phyloP scores from a whole-genome alignment of 352 stramenopile genomes.

The Pythium sp. region DNA sequence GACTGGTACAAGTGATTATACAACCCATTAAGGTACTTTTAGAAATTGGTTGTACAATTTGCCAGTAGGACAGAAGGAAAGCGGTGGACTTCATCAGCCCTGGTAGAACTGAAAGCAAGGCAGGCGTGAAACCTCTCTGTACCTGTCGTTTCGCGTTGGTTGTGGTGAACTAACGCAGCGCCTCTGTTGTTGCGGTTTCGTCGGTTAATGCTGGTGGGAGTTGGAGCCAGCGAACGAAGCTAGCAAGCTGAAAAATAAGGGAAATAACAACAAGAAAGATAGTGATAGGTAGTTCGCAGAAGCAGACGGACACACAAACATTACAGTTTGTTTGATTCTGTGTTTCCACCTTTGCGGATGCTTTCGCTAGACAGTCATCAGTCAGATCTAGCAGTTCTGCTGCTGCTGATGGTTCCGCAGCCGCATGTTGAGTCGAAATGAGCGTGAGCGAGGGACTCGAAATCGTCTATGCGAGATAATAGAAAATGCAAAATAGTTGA shows the following conservation, averaged over 20 bases:
- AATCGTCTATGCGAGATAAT: slow-evolving; percentile 6
- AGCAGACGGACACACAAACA: too few relatives aligned
- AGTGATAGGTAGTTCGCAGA: too few relatives aligned
- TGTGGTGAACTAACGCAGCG: background rate
- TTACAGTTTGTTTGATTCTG: background rate
- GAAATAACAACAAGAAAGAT: background rate
- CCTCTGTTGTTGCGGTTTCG: background rate
- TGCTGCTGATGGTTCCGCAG: background rate
- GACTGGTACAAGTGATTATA: slow-evolving; percentile 28
- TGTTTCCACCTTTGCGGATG: background rate
- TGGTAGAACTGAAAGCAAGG: too few relatives aligned
- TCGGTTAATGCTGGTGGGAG: background rate
- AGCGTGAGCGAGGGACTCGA: background rate
- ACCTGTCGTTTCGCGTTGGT: slow-evolving; percentile 2
- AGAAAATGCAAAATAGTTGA: background rate
- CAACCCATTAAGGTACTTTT: too few relatives aligned
- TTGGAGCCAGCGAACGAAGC: slow-evolving; percentile 6
- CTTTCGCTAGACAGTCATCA: too few relatives aligned
- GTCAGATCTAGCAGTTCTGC: too few relatives aligned
- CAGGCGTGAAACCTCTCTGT: background rate
- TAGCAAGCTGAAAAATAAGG: background rate
- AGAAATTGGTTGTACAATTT: too few relatives aligned
- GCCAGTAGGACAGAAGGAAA: too few relatives aligned
- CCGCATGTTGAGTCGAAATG: background rate
- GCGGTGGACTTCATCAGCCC: too few relatives aligned